Percentiles rank a stretch among this genome's conserved stretches.
phyloP scores from a whole-genome alignment of 768 basidiomycete genomes.

The Naganishia friedmannii region DNA sequence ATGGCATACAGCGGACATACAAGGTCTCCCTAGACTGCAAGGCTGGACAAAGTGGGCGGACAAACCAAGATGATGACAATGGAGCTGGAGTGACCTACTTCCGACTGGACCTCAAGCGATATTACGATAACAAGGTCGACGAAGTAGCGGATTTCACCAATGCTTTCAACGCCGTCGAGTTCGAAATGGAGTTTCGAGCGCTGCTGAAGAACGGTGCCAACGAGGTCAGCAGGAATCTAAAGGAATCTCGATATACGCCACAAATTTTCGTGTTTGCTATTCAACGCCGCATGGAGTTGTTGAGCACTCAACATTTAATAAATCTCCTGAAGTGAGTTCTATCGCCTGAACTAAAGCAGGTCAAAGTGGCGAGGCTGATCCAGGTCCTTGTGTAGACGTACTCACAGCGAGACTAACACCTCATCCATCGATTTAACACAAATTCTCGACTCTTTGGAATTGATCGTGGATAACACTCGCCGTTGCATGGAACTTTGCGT shows the following conservation, averaged over 20 bases:
- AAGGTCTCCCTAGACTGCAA: not conserved
- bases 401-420: not conserved
- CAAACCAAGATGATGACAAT: not conserved
- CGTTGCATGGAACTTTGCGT: not conserved
- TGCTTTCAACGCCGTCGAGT: not conserved
- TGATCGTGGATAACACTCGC: not conserved
- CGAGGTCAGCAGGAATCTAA: not conserved
- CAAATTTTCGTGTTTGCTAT: constrained; percentile 6
- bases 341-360: not conserved
- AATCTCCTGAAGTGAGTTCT: not conserved
- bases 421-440: constrained; percentile 5
- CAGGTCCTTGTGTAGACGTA: not conserved
- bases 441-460: not conserved
- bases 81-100: constrained; percentile 10
- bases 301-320: not conserved
- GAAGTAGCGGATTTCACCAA: not conserved
- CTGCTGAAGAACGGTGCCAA: not conserved
- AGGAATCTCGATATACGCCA: not conserved
- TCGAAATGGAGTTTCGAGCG: not conserved
- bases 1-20: not conserved
- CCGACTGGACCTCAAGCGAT: not conserved
- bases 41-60: not conserved
- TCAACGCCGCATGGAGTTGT: not conserved
- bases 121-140: not conserved
- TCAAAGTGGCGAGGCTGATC: not conserved